These are phyloP conservation scores for Oenanthe javanica DNA, from an alignment of 140 eudicot genomes.

Conservation along the genomic window DNA sequence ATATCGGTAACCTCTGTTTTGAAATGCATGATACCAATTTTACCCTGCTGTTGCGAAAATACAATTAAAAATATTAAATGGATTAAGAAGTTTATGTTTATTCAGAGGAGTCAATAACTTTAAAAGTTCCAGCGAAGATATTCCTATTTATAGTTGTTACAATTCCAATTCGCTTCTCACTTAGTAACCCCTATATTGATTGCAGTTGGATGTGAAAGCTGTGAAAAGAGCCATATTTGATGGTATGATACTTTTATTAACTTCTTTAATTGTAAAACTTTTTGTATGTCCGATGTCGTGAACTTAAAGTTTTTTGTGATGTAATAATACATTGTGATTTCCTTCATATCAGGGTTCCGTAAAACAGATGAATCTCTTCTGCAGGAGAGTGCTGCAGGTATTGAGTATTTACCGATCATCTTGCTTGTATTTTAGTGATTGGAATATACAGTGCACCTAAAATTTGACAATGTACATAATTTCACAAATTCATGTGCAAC, in stretches of 20 bases:
- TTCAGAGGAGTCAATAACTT: not conserved
- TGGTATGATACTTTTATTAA: conserved; percentile 23
- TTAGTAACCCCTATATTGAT: not conserved
- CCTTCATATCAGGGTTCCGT: conserved; percentile 32
- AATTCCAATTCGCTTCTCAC: not conserved
- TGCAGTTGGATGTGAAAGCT: conserved; percentile 56
- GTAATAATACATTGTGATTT: not conserved
- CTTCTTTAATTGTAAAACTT: not conserved
- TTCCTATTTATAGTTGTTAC: not conserved
- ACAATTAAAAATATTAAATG: not conserved
- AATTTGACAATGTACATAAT: not conserved
- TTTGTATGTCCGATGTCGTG: not conserved
- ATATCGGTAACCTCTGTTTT: not conserved
- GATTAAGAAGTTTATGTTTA: not conserved
- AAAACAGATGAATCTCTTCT: conserved; percentile 49
- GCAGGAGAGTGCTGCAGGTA: conserved; percentile 52
- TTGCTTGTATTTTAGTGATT: conserved; percentile 1
- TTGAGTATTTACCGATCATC: conserved; percentile 12
- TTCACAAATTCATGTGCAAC: not conserved
- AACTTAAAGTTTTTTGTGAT: not conserved
- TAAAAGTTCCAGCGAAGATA: not conserved
- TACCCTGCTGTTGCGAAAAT: not conserved
- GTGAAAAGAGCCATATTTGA: conserved; percentile 58
- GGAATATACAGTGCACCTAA: not conserved
- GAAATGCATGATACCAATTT: not conserved